A percentile compares a stretch with the other conserved stretches of the same genome.
Conservation (phyloP, 352 stramenopile species). For the Phytophthora europaea region DNA sequence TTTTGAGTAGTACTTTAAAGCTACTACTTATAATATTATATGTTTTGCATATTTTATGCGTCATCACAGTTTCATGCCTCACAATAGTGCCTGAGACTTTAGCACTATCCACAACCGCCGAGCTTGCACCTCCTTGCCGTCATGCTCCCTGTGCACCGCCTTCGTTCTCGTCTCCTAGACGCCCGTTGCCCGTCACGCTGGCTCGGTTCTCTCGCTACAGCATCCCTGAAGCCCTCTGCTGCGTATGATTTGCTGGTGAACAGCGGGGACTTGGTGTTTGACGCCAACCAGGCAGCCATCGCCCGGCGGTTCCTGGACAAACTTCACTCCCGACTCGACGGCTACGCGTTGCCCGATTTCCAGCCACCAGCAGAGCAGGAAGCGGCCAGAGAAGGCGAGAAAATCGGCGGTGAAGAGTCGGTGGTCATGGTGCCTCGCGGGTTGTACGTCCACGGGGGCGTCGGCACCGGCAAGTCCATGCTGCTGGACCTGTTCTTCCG, state of each 20-base stretch:
- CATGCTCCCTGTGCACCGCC: constrained; percentile 17
- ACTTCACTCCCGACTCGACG: constrained; percentile 59
- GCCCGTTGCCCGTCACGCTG: constrained; percentile 13
- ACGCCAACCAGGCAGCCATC: constrained; percentile 45
- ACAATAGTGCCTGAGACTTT: background rate
- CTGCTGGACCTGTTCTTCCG: constrained; percentile 97
- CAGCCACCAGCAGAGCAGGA: background rate
- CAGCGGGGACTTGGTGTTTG: constrained; percentile 34
- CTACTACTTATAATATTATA: too few species aligned
- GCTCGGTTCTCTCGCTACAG: constrained; percentile 13
- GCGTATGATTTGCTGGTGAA: constrained; percentile 42
- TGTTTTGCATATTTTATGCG: background rate
- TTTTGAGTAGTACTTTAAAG: too few species aligned
- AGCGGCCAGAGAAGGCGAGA: background rate
- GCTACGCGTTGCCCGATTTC: constrained; percentile 62
- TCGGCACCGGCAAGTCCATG: constrained; percentile 98
- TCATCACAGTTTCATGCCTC: background rate
- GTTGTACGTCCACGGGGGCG: constrained; percentile 95
- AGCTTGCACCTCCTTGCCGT: background rate
- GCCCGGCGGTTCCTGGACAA: constrained; percentile 65
- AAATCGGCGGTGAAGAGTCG: constrained; percentile 2
- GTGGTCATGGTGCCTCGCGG: constrained; percentile 79
- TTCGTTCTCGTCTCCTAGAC: constrained; percentile 15
- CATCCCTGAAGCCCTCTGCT: constrained; percentile 39
- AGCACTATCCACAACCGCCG: too few species aligned